Conservation (phyloP, 257 asterid species). For the Nicotiana sylvestris region DNA sequence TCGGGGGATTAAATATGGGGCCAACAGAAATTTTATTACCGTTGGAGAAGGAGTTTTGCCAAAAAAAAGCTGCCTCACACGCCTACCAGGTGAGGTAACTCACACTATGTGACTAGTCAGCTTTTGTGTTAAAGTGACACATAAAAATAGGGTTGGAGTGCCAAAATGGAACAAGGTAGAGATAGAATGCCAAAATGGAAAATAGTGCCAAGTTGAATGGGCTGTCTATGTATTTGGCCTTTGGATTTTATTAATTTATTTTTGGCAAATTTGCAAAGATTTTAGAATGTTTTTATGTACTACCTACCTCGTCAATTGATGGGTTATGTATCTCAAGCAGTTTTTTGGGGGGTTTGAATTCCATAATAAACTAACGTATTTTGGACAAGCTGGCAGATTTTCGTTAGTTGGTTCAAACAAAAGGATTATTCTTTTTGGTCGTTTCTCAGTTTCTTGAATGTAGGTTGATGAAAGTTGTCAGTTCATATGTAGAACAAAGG, state of each 20-base stretch:
- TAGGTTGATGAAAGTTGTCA: neutral
- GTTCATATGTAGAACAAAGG: neutral
- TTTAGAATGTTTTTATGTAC: neutral
- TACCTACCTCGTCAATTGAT: neutral
- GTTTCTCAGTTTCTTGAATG: neutral
- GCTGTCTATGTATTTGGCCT: too few species aligned
- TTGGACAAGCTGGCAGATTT: neutral
- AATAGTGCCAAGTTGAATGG: too few species aligned
- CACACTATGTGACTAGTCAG: too few species aligned
- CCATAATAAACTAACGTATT: neutral
- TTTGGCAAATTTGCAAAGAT: neutral
- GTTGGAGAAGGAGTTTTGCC: too few species aligned
- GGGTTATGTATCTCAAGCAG: neutral
- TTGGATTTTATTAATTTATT: neutral
- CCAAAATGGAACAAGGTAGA: too few species aligned
- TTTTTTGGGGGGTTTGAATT: conserved; percentile 1
- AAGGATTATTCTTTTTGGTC: neutral
- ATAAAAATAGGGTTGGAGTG: too few species aligned
- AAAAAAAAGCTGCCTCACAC: too few species aligned
- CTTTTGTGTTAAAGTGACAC: too few species aligned
- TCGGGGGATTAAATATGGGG: too few species aligned
- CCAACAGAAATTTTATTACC: too few species aligned
- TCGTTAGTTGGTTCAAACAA: neutral
- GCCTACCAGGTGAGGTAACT: too few species aligned
- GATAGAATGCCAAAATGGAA: too few species aligned